Evolutionary conservation across 2,329 filamentous ascomycete species (phyloP), one percentile per base, ranked within the genome.

Genomic region (Cytospora mali): DNA sequence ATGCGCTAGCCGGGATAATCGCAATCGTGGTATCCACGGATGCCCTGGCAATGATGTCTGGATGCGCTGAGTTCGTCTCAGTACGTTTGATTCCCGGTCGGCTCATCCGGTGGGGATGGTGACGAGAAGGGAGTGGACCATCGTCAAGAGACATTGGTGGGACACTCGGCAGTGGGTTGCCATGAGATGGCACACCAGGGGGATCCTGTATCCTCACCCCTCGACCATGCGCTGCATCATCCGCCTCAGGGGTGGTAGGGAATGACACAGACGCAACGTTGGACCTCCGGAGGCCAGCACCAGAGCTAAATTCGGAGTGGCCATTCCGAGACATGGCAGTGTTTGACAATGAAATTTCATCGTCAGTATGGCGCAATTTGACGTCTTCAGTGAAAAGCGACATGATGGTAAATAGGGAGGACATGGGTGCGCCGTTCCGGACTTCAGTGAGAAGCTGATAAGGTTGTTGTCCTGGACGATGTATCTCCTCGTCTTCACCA

Each of bases 401-500:
- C 76, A 99, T 87, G 68, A 99, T 97, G 0, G 95, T 98, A 75
- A 99, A 99, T 2, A 99, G 78, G 0, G 95, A 99, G 6, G 95
- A 99, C 94, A 99, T 97, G 1, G 96, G 94, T 1, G 95, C 93
- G 16, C 95, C 95, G 70, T 99, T 99, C 71, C 95, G 96, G 58
- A 99, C 94, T 75, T 99, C 96, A 0, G 95, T 99, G 59, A 99
- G 81, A 46, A 99, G 83, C 73, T 98, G 95, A 71, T 99, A 99
- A 33, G 90, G 91, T 73, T 97, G 93, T 62, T 91, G 88, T 9
- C 84, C 84, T 39, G 85, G 85, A 6, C 83, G 76, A 33, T 81
- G 76, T 48, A 80, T 77, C 49, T 82, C 79, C 29, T 89, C 88
- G n/a, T 92, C 89, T n/a, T 91, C 89, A 18, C 35, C 33, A 21